Conservation (phyloP, 2,329 filamentous ascomycete species). For the Fusarium papillatum region DNA sequence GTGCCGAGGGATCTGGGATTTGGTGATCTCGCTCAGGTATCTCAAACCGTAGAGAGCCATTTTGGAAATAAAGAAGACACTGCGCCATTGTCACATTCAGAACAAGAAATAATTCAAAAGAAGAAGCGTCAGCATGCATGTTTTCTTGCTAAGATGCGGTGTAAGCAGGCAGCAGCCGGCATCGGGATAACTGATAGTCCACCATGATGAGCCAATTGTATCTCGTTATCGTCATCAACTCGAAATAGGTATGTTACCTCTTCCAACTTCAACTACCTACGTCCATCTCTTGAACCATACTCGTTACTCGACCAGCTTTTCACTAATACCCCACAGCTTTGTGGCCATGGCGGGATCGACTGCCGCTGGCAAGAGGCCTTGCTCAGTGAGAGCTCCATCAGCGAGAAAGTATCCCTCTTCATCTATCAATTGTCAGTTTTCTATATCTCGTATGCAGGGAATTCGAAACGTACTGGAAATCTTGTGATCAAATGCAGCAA, state of each 20-base stretch:
- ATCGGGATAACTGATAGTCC: conserved; percentile 3
- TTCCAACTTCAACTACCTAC: too few relatives aligned
- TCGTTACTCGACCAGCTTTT: background rate
- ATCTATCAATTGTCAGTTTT: background rate
- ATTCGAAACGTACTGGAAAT: background rate
- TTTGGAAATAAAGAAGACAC: background rate
- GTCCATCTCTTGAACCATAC: background rate
- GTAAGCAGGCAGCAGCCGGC: conserved; percentile 1
- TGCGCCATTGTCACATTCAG: background rate
- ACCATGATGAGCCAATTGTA: background rate
- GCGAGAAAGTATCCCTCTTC: background rate
- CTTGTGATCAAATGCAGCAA: background rate
- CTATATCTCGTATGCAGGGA: background rate
- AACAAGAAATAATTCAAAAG: background rate
- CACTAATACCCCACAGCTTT: background rate
- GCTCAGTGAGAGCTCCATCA: background rate
- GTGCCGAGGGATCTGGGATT: background rate
- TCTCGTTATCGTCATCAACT: background rate
- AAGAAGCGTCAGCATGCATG: background rate
- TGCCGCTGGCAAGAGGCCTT: background rate
- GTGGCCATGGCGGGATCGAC: background rate
- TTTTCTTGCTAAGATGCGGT: background rate
- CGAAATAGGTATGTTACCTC: background rate
- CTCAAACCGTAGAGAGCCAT: background rate
- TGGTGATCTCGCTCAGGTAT: background rate